Percentiles rank a stretch among this genome's conserved stretches.
These are phyloP conservation scores for Nemania sp. DNA, from an alignment of 2,329 filamentous ascomycete species.

Conservation along the genomic window DNA sequence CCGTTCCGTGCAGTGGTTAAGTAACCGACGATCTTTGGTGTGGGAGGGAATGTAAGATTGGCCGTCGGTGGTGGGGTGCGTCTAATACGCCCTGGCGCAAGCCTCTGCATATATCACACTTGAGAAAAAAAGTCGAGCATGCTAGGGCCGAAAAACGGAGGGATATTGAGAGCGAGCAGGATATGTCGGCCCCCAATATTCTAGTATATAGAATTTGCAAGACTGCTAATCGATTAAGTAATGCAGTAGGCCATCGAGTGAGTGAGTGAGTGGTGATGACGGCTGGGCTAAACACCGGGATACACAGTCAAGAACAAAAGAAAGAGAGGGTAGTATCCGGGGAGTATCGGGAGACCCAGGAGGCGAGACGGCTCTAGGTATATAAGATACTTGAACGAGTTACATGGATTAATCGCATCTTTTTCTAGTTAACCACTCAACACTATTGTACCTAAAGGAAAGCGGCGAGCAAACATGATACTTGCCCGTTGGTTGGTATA, in stretches of 20 bases:
- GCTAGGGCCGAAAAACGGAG: conserved; percentile 13
- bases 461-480: conserved; percentile 40
- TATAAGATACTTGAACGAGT: conserved; percentile 48
- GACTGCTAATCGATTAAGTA: not conserved
- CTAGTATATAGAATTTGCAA: not conserved
- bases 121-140: conserved; percentile 26
- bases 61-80: conserved; percentile 28
- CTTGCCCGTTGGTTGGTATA: conserved; percentile 43
- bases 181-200: not conserved
- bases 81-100: conserved; percentile 42
- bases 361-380: conserved; percentile 42
- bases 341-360: conserved; percentile 43
- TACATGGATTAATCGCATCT: conserved; percentile 43
- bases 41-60: conserved; percentile 20
- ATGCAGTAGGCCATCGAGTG: conserved; percentile 1
- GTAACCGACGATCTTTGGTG: conserved; percentile 26
- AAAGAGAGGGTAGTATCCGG: conserved; percentile 40
- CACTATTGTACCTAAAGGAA: conserved; percentile 46
- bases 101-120: conserved; percentile 39
- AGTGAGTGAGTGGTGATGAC: conserved; percentile 30
- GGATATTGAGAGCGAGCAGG: conserved; percentile 2
- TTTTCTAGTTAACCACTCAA: conserved; percentile 44
- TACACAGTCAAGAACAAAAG: conserved; percentile 35
- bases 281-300: conserved; percentile 28
- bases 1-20: conserved; percentile 18